Evolutionary conservation across 2,329 filamentous ascomycete species (phyloP).

Genomic region (Cladosporium austrohemisphaericum): DNA sequence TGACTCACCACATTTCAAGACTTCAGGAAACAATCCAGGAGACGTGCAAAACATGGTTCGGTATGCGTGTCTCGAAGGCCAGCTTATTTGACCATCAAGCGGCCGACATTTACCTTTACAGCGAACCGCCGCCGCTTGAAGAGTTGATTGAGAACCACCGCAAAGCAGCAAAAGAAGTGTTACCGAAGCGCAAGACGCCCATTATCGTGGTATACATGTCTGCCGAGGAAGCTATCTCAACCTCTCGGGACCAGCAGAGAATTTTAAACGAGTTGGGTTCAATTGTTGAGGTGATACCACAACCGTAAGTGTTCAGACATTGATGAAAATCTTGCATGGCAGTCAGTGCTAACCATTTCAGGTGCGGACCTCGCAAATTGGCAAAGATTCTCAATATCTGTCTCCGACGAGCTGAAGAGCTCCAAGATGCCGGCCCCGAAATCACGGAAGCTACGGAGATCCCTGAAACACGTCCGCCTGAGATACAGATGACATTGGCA

Average conservation of each 20-base stretch:
- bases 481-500: background rate
- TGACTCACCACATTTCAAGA: conserved; percentile 18
- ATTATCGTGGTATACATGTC: conserved; percentile 37
- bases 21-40: conserved; percentile 22
- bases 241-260: conserved; percentile 20
- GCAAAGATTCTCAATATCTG: conserved; percentile 35
- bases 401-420: conserved; percentile 23
- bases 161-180: background rate
- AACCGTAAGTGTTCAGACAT: conserved; percentile 25
- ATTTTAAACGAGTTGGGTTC: conserved; percentile 20
- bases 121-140: conserved; percentile 24
- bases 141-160: conserved; percentile 18
- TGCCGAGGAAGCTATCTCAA: conserved; percentile 29
- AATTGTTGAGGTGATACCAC: conserved; percentile 34
- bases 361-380: conserved; percentile 39
- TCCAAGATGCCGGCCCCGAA: background rate
- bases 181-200: conserved; percentile 18
- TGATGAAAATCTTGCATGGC: too few relatives aligned
- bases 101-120: conserved; percentile 24
- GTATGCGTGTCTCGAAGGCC: conserved; percentile 21
- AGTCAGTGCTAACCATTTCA: conserved; percentile 22
- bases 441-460: background rate
- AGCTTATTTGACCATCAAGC: conserved; percentile 18
- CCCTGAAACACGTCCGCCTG: background rate
- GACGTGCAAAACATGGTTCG: conserved; percentile 23